Base-by-base conservation (phyloP, 129 eudicot species). In the Flaveria sonorensis region DNA sequence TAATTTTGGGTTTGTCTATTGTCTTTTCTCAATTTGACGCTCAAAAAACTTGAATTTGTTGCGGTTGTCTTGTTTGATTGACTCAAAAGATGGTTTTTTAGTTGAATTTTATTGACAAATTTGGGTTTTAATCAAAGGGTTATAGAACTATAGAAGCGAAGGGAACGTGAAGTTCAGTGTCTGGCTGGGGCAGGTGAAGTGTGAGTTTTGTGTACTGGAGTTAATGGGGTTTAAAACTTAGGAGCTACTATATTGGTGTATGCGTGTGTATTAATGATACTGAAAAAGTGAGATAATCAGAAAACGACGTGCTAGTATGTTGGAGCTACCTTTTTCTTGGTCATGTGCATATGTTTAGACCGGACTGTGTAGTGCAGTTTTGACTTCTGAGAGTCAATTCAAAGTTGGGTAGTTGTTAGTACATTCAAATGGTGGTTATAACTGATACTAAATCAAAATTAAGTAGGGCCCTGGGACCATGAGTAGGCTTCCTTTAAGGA, bases 391-490 rank as follows among this genome's bases (percentile, higher is more conserved):
- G 43, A 63, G 46, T 63, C 69, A 63, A 18, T 72, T 42, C 24
- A 26, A 50, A 21, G 21, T 52, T 21, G 26, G 74, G 60, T 74
- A 16, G 71, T 9, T 16, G 51, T 19, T 64, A 13, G 79, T 28
- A 20, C 62, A 76, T 47, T 65, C 14, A 23, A 48, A 30, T 46
- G 61, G 43, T 10, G 60, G 62, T 66, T 67, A 12, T 39, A 9
- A 21, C 50, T 10, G 73, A 64, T 15, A 19, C 19, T 76, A 21
- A 76, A 40, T 66, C 66, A 77, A 23, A 53, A 24, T 53, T 7
- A 20, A 52, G 81, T 68, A 26, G 81, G 74, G 47, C 68, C 74
- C 66, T 67, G 67, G 66, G 74, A 66, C 24, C 36, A 52, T 52
- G 53, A 50, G n/a, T 47, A 62, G 28, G 72, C 73, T 76, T 43